These are phyloP conservation scores for Talaromyces ruber DNA, from an alignment of 495 filamentous ascomycete genomes.

Conservation along the genomic window DNA sequence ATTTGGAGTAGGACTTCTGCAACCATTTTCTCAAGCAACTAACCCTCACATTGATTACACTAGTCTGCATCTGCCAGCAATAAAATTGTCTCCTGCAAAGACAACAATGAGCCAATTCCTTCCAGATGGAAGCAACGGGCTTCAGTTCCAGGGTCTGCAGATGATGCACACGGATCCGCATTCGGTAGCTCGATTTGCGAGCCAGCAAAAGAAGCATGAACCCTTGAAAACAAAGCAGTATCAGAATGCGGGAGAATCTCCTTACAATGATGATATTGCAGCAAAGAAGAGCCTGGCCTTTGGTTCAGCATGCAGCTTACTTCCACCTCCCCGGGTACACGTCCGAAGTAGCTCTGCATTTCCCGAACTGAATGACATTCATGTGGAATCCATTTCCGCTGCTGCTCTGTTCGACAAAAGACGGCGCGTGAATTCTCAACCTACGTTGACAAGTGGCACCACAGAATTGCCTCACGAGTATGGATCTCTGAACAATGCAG, in stretches of 20 bases:
- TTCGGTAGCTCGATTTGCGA: background rate
- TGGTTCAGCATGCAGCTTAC: background rate
- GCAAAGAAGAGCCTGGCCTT: background rate
- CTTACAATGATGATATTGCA: background rate
- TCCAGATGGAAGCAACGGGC: background rate
- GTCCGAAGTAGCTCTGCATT: conserved; percentile 5
- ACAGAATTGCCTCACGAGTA: background rate
- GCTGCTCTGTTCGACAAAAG: background rate
- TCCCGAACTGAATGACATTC: background rate
- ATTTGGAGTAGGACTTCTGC: background rate
- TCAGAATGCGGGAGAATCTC: background rate
- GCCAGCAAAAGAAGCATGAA: background rate
- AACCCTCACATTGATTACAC: background rate
- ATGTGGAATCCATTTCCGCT: background rate
- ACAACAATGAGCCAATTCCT: background rate
- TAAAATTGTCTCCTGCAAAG: background rate
- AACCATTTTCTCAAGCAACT: background rate
- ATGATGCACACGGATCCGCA: background rate
- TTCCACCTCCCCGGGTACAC: background rate
- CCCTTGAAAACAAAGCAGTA: background rate
- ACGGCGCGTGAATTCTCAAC: background rate
- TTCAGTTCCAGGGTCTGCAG: background rate
- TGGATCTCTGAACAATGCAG: background rate
- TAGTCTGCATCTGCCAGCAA: background rate
- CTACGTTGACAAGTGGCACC: background rate